These are phyloP conservation scores for Neofusicoccum laricinum DNA, from an alignment of 2,329 filamentous ascomycete species.

Conservation along the genomic window DNA sequence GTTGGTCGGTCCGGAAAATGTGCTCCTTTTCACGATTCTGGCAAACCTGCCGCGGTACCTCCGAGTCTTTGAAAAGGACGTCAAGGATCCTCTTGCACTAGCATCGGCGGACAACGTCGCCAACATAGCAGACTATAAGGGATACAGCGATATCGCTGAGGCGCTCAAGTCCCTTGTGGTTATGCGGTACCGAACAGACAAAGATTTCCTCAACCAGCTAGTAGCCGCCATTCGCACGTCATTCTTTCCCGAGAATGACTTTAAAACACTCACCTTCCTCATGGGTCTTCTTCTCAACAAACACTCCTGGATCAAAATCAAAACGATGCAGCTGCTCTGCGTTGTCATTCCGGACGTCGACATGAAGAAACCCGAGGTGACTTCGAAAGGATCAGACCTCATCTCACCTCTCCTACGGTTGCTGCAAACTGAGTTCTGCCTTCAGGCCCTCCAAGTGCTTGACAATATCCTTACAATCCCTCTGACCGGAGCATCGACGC, in stretches of 20 bases:
- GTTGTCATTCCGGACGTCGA: slow-evolving; percentile 85
- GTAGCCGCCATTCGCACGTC: slow-evolving; percentile 71
- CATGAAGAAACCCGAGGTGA: slow-evolving; percentile 87
- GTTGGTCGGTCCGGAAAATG: slow-evolving; percentile 76
- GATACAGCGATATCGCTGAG: slow-evolving; percentile 63
- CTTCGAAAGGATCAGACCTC: slow-evolving; percentile 86
- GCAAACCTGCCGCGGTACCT: slow-evolving; percentile 90
- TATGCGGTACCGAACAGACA: slow-evolving; percentile 62
- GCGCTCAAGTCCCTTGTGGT: slow-evolving; percentile 69
- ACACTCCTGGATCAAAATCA: slow-evolving; percentile 83
- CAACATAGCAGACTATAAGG: slow-evolving; percentile 69
- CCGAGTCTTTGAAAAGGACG: slow-evolving; percentile 68
- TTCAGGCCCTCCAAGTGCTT: slow-evolving; percentile 84
- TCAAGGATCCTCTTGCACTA: slow-evolving; percentile 47
- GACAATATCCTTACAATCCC: slow-evolving; percentile 96
- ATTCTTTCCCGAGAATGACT: slow-evolving; percentile 80
- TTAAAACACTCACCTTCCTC: slow-evolving; percentile 81
- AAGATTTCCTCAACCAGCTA: slow-evolving; percentile 74
- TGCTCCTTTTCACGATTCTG: slow-evolving; percentile 80
- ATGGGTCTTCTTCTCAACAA: slow-evolving; percentile 90
- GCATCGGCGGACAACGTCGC: slow-evolving; percentile 68
- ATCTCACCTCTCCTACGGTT: slow-evolving; percentile 89
- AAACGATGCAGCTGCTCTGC: slow-evolving; percentile 87
- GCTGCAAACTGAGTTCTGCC: slow-evolving; percentile 89
- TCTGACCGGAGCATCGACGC: slow-evolving; percentile 56